Percentiles rank a stretch among this genome's conserved stretches.
These are phyloP conservation scores for Fraxinus nigra DNA, from an alignment of 305 asterid species.

Conservation along the genomic window DNA sequence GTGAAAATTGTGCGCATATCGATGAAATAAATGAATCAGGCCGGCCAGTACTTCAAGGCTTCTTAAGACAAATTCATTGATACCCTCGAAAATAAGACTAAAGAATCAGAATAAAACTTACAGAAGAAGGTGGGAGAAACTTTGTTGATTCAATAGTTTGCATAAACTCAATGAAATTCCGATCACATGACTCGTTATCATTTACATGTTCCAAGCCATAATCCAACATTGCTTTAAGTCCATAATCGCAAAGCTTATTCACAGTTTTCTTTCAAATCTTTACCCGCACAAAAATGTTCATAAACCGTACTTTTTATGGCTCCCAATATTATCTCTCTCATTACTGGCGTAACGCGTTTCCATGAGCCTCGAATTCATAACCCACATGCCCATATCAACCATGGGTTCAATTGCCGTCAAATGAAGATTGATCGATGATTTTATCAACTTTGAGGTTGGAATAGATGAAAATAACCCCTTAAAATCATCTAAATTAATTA, in stretches of 20 bases:
- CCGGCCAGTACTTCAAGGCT: too few relatives aligned
- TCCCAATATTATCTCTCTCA: conserved; percentile 34
- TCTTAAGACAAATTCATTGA: background rate
- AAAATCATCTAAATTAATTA: conserved; percentile 41
- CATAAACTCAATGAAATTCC: conserved; percentile 41
- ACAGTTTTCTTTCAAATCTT: conserved; percentile 40
- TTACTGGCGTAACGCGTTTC: conserved; percentile 21
- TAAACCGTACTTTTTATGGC: conserved; percentile 40
- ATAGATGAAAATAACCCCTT: conserved; percentile 47
- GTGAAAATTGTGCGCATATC: too few relatives aligned
- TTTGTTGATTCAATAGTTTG: conserved; percentile 45
- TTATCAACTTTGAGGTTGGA: conserved; percentile 41
- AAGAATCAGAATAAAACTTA: conserved; percentile 22
- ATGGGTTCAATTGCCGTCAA: conserved; percentile 40
- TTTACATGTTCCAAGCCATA: conserved; percentile 73
- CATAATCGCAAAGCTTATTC: conserved; percentile 37
- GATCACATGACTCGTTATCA: conserved; percentile 57
- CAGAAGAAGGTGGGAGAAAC: conserved; percentile 36
- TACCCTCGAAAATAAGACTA: background rate
- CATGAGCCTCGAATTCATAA: conserved; percentile 51
- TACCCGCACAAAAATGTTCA: conserved; percentile 79
- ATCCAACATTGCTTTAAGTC: conserved; percentile 72
- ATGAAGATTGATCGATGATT: conserved; percentile 47
- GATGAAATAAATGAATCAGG: too few relatives aligned
- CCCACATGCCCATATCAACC: conserved; percentile 57